Evolutionary conservation across 345 rosid genomes (phyloP), one percentile per base, ranked within the genome.

Genomic region (Hypericum androsaemum): DNA sequence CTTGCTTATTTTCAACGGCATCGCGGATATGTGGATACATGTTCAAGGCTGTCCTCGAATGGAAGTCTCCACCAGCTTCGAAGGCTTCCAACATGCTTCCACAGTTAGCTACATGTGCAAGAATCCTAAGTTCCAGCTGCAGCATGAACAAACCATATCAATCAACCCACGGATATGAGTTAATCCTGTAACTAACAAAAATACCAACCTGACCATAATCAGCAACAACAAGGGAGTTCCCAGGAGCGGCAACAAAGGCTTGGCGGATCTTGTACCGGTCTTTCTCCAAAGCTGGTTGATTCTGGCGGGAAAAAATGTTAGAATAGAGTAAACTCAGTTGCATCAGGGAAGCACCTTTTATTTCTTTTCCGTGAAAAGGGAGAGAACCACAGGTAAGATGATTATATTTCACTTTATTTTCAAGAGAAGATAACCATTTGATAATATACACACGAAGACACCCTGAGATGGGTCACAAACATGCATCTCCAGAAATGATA

Each of bases 231-330:
- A 92, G 95, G 43, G 97, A 85, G 68, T 83, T 88, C 73, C 90
- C 95, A 7, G 95, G 97, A 54, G 83, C 75, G 56, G 98, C 94
- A 61, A 88, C 61, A 66, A 92, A 92, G 64, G 98, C 95, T 69
- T 85, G 86, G 48, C 97, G 94, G 57, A 92, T 92, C 79, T 92
- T 92, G 68, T 92, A 92, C 50, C 98, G 79, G 63, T 92, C 98
- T 74, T 92, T 92, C 80, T 92, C 98, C 77, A 88, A 68, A 40
- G 98, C 97, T 63, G 98, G 98, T 57, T 92, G 98, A 63, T 92
- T 92, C 98, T 92, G 79, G 41, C 61, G 54, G 64, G 47, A 35
- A 0, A 38, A 50, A 39, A 47, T 50, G 28, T 60, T 10, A 50
- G 15, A 11, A 51, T 35, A 7, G 37, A 41, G 37, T 32, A 6